A percentile compares a stretch with the other conserved stretches of the same genome.
Conservation (phyloP, 345 rosid species). For the Conringia planisiliqua region DNA sequence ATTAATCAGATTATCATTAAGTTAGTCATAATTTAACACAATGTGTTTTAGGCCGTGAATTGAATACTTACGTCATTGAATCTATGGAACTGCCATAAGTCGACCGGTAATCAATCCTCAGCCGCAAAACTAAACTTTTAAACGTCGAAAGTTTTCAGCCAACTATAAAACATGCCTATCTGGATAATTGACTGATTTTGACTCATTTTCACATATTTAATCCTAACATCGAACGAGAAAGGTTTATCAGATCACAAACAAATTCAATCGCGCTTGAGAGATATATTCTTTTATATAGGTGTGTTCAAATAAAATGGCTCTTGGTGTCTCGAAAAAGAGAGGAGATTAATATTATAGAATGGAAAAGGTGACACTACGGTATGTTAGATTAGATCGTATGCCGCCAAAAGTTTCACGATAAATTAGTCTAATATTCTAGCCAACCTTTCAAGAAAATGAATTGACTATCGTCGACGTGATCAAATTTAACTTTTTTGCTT, state of each 20-base stretch:
- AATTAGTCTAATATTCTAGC: conserved; percentile 10
- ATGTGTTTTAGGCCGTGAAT: not conserved
- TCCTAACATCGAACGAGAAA: not conserved
- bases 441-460: conserved; percentile 30
- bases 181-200: conserved; percentile 16
- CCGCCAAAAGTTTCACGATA: conserved; percentile 20
- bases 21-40: not conserved
- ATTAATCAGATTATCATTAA: not conserved
- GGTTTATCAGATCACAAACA: not conserved
- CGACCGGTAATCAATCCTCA: conserved; percentile 18
- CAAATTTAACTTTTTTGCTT: conserved; percentile 10
- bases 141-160: conserved; percentile 13
- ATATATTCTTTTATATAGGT: not conserved
- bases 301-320: conserved; percentile 26
- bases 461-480: conserved; percentile 30
- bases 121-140: conserved; percentile 16
- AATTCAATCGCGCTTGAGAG: not conserved
- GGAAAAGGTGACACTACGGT: conserved; percentile 9
- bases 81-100: conserved; percentile 14
- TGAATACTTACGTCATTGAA: not conserved
- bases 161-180: conserved; percentile 8
- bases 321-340: conserved; percentile 15
- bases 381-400: conserved; percentile 11
- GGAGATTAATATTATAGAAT: conserved; percentile 2
- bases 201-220: conserved; percentile 18